phyloP scores from a whole-genome alignment of 2,329 filamentous ascomycete genomes.

The Emergomyces orientalis region DNA sequence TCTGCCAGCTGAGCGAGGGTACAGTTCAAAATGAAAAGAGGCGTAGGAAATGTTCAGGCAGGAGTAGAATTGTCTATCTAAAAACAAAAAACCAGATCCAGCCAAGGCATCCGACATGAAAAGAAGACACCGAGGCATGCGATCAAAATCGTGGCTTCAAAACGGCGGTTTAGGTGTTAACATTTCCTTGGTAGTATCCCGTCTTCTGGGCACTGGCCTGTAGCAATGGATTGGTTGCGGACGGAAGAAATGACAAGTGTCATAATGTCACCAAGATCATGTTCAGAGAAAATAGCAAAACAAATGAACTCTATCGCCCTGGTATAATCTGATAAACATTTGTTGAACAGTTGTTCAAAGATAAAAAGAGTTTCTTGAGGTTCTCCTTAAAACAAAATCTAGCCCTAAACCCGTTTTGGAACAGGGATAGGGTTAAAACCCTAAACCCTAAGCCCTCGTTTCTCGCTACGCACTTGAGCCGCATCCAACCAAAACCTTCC shows the following conservation, averaged over 20 bases:
- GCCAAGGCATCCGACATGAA: neutral
- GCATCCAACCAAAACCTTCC: constrained; percentile 27
- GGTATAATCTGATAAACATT: neutral
- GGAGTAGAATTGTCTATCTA: neutral
- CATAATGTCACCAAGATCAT: too few relatives aligned
- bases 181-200: neutral
- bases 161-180: neutral
- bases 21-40: neutral
- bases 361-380: neutral
- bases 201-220: too few relatives aligned
- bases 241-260: too few relatives aligned
- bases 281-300: neutral
- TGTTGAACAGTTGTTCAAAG: neutral
- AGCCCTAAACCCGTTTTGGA: neutral
- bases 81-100: neutral
- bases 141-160: neutral
- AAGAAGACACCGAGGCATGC: neutral
- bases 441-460: constrained; percentile 33
- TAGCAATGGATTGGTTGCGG: too few relatives aligned
- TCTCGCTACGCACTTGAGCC: constrained; percentile 29
- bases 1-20: neutral
- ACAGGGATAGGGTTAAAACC: constrained; percentile 13
- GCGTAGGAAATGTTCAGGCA: neutral
- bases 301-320: neutral
- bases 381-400: too few relatives aligned